Conservation (phyloP, 805 yeast genomes). For the Torulaspora microellipsoides region DNA sequence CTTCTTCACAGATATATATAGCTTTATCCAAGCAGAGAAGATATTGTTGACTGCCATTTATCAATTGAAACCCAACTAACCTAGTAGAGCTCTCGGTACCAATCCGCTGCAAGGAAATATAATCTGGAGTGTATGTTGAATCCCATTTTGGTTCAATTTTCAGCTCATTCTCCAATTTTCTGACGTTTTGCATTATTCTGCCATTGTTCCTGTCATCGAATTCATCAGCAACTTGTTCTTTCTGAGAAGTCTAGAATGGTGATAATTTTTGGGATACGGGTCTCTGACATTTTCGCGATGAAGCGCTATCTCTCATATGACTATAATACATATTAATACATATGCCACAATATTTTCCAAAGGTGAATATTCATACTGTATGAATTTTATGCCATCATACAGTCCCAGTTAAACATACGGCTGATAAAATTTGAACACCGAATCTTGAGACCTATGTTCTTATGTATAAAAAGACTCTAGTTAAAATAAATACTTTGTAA, state of each 20-base stretch:
- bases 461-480: too few relatives aligned
- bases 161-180: neutral
- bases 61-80: constrained; percentile 3
- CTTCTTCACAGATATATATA: constrained; percentile 1
- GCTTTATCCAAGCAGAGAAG: constrained; percentile 8
- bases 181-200: neutral
- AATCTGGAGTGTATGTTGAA: neutral
- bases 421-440: too few relatives aligned
- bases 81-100: constrained; percentile 1
- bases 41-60: neutral
- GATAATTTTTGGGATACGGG: too few relatives aligned
- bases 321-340: too few relatives aligned
- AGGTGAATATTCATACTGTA: too few relatives aligned
- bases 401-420: too few relatives aligned
- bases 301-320: too few relatives aligned
- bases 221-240: neutral
- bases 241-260: neutral
- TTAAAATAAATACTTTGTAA: too few relatives aligned
- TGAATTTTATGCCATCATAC: too few relatives aligned
- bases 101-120: neutral
- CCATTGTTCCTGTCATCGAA: neutral
- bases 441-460: too few relatives aligned
- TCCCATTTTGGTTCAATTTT: neutral
- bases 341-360: too few relatives aligned
- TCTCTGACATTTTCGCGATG: too few relatives aligned